A percentile compares a stretch with the other conserved stretches of the same genome.
Evolutionary conservation across 495 filamentous ascomycete species (phyloP).

Genomic region (Podospora pseudopauciseta): DNA sequence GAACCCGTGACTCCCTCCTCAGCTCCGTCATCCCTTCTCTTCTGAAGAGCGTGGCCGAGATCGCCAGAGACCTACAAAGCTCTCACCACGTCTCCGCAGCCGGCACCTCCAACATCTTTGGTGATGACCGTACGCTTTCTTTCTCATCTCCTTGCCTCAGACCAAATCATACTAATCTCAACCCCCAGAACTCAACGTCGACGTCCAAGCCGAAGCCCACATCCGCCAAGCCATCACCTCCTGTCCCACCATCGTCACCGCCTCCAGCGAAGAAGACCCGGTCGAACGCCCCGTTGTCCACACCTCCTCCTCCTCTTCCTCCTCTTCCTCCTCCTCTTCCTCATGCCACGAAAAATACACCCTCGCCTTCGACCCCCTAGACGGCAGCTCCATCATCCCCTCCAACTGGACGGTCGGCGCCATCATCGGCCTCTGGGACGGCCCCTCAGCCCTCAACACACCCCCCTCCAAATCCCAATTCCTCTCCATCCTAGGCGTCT

Average conservation of each 20-base stretch:
- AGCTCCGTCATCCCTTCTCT: slow-evolving; percentile 41
- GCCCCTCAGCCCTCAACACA: slow-evolving; percentile 38
- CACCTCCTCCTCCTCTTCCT: neutral
- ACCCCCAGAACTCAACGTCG: slow-evolving; percentile 47
- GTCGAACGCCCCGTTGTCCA: slow-evolving; percentile 34
- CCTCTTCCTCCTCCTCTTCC: neutral
- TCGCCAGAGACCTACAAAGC: slow-evolving; percentile 36
- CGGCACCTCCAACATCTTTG: slow-evolving; percentile 49
- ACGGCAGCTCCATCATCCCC: slow-evolving; percentile 52
- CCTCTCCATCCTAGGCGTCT: slow-evolving; percentile 48
- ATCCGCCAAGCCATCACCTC: slow-evolving; percentile 40
- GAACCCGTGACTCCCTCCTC: slow-evolving; percentile 18
- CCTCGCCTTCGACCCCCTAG: slow-evolving; percentile 54
- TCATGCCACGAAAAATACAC: slow-evolving; percentile 40
- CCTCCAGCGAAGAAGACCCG: slow-evolving; percentile 54
- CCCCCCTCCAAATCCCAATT: slow-evolving; percentile 36
- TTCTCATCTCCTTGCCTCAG: neutral
- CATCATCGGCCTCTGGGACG: slow-evolving; percentile 51
- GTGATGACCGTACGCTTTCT: slow-evolving; percentile 41
- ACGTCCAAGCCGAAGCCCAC: slow-evolving; percentile 46
- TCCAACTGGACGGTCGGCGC: slow-evolving; percentile 54
- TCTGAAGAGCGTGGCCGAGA: slow-evolving; percentile 34
- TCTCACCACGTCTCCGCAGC: slow-evolving; percentile 41
- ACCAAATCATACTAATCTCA: neutral
- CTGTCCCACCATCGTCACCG: slow-evolving; percentile 42